Conservation (phyloP, 2,329 filamentous ascomycete genomes). For the Delphinella strobiligena region DNA sequence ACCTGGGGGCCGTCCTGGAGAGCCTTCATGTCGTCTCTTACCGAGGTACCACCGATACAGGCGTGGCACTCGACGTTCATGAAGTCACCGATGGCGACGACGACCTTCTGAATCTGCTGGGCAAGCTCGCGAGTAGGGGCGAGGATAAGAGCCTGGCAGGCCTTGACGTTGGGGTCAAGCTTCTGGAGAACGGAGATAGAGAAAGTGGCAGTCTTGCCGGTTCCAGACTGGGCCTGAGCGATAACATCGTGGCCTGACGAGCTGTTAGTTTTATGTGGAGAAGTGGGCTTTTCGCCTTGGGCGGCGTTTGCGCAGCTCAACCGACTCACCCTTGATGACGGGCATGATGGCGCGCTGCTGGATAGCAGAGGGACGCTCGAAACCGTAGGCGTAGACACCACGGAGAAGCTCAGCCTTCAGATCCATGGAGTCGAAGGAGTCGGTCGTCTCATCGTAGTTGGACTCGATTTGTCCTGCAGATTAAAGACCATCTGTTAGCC, state of each 20-base stretch:
- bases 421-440: slow-evolving; percentile 98
- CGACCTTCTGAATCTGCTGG: slow-evolving; percentile 99
- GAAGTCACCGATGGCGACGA: slow-evolving; percentile 97
- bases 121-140: slow-evolving; percentile 97
- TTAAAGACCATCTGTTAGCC: no score
- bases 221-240: slow-evolving; percentile 98
- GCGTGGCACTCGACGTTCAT: slow-evolving; percentile 99
- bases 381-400: slow-evolving; percentile 99
- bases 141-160: slow-evolving; percentile 93
- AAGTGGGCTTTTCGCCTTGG: background rate
- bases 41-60: slow-evolving; percentile 96
- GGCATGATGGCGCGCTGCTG: slow-evolving; percentile 99
- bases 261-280: background rate
- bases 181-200: slow-evolving; percentile 98
- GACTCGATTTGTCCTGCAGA: slow-evolving; percentile 91
- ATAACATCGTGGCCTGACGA: slow-evolving; percentile 98
- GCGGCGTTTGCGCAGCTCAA: slow-evolving; percentile 1
- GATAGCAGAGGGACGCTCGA: slow-evolving; percentile 98
- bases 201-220: slow-evolving; percentile 99
- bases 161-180: slow-evolving; percentile 89
- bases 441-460: slow-evolving; percentile 99
- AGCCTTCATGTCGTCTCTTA: slow-evolving; percentile 97
- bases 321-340: slow-evolving; percentile 85
- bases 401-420: slow-evolving; percentile 95
- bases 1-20: slow-evolving; percentile 93